Evolutionary conservation across 2,329 filamentous ascomycete species (phyloP).

Genomic region (Trichoderma arundinaceum): DNA sequence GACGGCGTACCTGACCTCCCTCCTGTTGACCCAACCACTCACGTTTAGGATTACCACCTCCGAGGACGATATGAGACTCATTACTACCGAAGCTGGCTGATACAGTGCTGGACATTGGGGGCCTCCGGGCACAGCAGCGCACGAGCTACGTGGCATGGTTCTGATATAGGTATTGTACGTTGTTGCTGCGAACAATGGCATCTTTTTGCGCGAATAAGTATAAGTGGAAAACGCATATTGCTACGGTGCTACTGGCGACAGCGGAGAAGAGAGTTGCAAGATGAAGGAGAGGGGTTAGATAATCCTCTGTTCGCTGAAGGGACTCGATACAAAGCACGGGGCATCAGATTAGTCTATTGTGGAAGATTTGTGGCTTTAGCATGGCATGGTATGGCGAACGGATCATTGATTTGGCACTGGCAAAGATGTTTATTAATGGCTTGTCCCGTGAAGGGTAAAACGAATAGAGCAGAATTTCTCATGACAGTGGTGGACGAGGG

Average conservation of each 20-base stretch:
- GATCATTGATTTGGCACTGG: neutral
- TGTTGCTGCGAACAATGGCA: neutral
- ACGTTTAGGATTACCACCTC: slow-evolving; percentile 56
- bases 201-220: slow-evolving; percentile 7
- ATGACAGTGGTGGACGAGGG: neutral
- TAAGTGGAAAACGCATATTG: slow-evolving; percentile 32
- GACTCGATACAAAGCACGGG: slow-evolving; percentile 12
- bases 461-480: neutral
- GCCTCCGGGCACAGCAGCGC: neutral
- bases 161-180: slow-evolving; percentile 2
- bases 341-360: slow-evolving; percentile 6
- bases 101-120: slow-evolving; percentile 6
- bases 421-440: neutral
- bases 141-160: slow-evolving; percentile 4
- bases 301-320: slow-evolving; percentile 50
- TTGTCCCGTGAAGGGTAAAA: neutral
- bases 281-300: slow-evolving; percentile 56
- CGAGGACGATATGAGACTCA: slow-evolving; percentile 46
- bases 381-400: slow-evolving; percentile 34
- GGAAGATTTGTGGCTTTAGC: slow-evolving; percentile 37
- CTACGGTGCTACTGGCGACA: slow-evolving; percentile 37
- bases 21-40: slow-evolving; percentile 55
- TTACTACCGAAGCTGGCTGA: slow-evolving; percentile 31
- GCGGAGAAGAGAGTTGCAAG: slow-evolving; percentile 42
- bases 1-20: slow-evolving; percentile 48